phyloP scores from a whole-genome alignment of 179 eudicot genomes.

The Sideroxylon spinosum region DNA sequence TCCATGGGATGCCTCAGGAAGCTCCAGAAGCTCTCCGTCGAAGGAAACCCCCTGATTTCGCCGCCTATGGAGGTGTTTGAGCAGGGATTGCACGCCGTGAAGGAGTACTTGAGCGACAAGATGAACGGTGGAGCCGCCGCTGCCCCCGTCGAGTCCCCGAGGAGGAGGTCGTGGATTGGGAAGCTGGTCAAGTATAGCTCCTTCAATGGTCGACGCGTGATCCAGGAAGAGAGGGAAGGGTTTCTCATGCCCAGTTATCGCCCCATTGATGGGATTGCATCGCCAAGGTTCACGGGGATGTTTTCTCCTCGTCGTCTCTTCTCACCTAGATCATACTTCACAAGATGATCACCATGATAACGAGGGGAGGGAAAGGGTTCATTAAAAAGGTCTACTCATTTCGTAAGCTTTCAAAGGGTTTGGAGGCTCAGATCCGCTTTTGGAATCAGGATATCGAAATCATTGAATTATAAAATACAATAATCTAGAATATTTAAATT shows the following conservation, averaged over 20 bases:
- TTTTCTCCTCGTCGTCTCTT: constrained; percentile 61
- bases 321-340: constrained; percentile 42
- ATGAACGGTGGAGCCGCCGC: constrained; percentile 35
- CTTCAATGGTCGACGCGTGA: constrained; percentile 32
- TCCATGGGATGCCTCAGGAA: constrained; percentile 64
- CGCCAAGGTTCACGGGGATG: constrained; percentile 50
- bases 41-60: constrained; percentile 72
- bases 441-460: no score
- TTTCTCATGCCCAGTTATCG: constrained; percentile 27
- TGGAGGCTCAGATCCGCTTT: no score
- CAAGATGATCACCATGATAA: constrained; percentile 7
- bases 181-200: constrained; percentile 49
- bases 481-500: no score
- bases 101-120: constrained; percentile 52
- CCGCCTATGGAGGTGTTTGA: constrained; percentile 71
- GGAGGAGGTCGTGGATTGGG: constrained; percentile 59
- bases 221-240: constrained; percentile 18
- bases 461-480: no score
- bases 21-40: constrained; percentile 58
- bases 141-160: constrained; percentile 1
- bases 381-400: no score
- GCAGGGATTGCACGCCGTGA: constrained; percentile 46
- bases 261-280: constrained; percentile 36
- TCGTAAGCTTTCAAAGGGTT: no score
- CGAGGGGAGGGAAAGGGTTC: no score